Conservation (phyloP, 345 rosid species). For the Salix suchowensis region DNA sequence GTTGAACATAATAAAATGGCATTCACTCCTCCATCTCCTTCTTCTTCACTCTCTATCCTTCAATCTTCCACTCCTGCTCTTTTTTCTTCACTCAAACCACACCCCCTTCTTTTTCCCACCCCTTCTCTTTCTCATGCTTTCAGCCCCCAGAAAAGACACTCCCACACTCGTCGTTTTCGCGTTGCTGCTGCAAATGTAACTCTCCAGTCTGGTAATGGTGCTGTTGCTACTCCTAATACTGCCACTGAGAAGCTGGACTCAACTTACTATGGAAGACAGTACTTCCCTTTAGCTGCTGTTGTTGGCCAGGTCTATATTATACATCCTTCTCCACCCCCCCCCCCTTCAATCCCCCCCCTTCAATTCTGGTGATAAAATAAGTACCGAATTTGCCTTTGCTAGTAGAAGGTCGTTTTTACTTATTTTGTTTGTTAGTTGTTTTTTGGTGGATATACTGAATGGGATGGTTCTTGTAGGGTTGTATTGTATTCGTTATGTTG, state of each 20-base stretch:
- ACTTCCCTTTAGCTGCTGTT: constrained; percentile 87
- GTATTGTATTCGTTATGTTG: too few relatives aligned
- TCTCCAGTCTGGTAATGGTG: constrained; percentile 52
- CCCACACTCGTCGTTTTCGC: background rate
- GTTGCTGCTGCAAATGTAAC: constrained; percentile 19
- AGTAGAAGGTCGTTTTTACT: background rate
- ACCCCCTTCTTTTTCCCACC: constrained; percentile 8
- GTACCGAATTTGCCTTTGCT: background rate
- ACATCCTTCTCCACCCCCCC: too few relatives aligned
- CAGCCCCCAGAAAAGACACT: constrained; percentile 6
- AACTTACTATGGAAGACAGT: constrained; percentile 59
- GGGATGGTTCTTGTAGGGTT: background rate
- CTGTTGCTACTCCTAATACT: constrained; percentile 8
- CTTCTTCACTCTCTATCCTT: constrained; percentile 1
- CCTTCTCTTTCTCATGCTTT: constrained; percentile 3
- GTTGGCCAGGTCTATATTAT: constrained; percentile 67
- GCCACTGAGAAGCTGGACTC: constrained; percentile 20
- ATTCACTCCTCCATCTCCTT: constrained; percentile 6
- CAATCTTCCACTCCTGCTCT: constrained; percentile 8
- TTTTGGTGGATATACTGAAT: background rate
- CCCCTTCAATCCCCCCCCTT: too few relatives aligned
- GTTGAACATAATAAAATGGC: background rate
- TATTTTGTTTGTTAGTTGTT: background rate
- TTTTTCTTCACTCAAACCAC: constrained; percentile 20
- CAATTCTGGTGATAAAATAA: background rate